Percentiles rank a stretch among this genome's conserved stretches.
Evolutionary conservation across 305 asterid species (phyloP).

Genomic region (Fraxinus greggii): DNA sequence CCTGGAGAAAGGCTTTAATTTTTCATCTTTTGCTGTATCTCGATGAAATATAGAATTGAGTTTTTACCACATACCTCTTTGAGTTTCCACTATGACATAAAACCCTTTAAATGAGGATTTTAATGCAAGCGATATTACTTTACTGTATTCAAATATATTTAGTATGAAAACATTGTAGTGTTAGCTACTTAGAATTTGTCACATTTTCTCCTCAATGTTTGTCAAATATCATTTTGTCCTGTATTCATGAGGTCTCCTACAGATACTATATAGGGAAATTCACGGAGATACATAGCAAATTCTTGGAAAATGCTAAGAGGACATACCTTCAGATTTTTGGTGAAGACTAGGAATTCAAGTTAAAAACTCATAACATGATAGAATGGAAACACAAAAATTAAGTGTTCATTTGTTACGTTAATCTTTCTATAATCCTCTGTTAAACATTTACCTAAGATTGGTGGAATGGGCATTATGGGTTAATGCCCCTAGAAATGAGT

Average conservation of each 20-base stretch:
- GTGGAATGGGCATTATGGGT: not conserved
- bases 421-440: not conserved
- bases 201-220: not conserved
- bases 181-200: not conserved
- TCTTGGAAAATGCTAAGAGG: not conserved
- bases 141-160: not conserved
- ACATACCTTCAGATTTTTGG: not conserved
- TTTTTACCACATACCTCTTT: not conserved
- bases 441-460: not conserved
- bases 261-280: not conserved
- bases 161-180: not conserved
- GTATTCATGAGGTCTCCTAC: not conserved
- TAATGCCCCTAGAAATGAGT: not conserved
- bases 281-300: not conserved
- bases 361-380: not conserved
- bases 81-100: not conserved
- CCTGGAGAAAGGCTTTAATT: not conserved
- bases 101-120: not conserved
- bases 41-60: not conserved
- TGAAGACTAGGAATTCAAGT: not conserved
- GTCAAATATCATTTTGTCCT: not conserved
- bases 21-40: not conserved
- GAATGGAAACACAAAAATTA: not conserved
- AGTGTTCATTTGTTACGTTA: not conserved
- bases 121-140: not conserved